Evolutionary conservation across 768 basidiomycete genomes (phyloP).

Genomic region (Auricularia cornea): DNA sequence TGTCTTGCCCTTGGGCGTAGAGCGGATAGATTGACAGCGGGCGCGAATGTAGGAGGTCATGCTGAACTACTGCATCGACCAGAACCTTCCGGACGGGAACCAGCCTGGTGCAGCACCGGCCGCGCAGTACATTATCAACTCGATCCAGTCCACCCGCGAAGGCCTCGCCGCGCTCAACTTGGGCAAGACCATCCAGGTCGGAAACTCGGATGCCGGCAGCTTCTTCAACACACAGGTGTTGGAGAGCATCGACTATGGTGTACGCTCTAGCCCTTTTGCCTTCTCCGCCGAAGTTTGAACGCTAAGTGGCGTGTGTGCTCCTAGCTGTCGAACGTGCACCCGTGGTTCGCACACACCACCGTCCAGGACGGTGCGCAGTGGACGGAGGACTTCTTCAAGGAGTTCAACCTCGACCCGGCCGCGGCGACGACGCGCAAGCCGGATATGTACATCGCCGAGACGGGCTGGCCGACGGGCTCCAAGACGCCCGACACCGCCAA

Average conservation of each 20-base stretch:
- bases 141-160: slow-evolving; percentile 31
- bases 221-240: slow-evolving; percentile 72
- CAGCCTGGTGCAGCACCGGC: slow-evolving; percentile 39
- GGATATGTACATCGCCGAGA: slow-evolving; percentile 87
- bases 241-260: slow-evolving; percentile 57
- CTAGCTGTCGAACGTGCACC: slow-evolving; percentile 84
- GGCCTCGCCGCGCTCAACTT: slow-evolving; percentile 46
- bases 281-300: not conserved
- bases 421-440: slow-evolving; percentile 58
- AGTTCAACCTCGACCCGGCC: slow-evolving; percentile 54
- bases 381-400: slow-evolving; percentile 73
- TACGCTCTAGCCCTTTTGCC: slow-evolving; percentile 26
- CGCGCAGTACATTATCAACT: slow-evolving; percentile 63
- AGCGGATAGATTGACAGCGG: slow-evolving; percentile 26
- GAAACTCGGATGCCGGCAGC: slow-evolving; percentile 78
- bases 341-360: slow-evolving; percentile 32
- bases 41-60: slow-evolving; percentile 22
- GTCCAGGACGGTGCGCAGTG: slow-evolving; percentile 55
- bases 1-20: not conserved
- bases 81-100: slow-evolving; percentile 8
- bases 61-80: not conserved
- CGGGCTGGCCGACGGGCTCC: slow-evolving; percentile 73
- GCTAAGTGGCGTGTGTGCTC: not conserved
- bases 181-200: slow-evolving; percentile 55
- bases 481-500: slow-evolving; percentile 50